Evolutionary conservation across 495 filamentous ascomycete species (phyloP).

Genomic region (Baudoinia panamericana): DNA sequence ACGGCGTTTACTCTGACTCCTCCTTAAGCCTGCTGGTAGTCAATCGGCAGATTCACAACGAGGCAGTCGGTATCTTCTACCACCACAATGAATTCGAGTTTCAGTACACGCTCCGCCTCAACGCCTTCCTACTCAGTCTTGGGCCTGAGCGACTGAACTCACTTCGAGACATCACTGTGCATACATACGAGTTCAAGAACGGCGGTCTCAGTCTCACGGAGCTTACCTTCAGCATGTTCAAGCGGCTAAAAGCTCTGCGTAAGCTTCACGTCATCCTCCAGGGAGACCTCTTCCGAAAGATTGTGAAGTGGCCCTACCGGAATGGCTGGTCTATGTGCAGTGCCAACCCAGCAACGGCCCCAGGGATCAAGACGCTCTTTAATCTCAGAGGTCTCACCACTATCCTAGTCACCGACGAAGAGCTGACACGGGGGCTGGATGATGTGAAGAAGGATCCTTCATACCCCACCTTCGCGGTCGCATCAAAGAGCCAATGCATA

Average conservation of each 20-base stretch:
- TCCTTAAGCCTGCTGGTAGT: conserved; percentile 8
- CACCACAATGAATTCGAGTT: conserved; percentile 8
- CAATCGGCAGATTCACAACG: conserved; percentile 14
- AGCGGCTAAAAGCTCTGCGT: conserved; percentile 4
- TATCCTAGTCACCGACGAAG: conserved; percentile 5
- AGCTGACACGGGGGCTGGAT: background rate
- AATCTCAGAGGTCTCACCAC: conserved; percentile 1
- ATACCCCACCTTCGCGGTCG: conserved; percentile 1
- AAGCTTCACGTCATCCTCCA: conserved; percentile 4
- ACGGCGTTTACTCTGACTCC: background rate
- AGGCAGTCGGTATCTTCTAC: conserved; percentile 15
- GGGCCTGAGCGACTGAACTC: conserved; percentile 1
- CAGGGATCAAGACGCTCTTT: conserved; percentile 14
- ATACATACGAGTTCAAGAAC: conserved; percentile 5
- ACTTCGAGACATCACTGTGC: conserved; percentile 12
- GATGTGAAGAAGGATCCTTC: background rate
- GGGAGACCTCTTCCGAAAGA: background rate
- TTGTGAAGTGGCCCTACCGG: background rate
- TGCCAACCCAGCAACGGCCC: conserved; percentile 3
- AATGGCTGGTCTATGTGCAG: background rate
- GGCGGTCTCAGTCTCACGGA: conserved; percentile 11
- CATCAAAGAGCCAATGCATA: background rate
- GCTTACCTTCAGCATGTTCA: conserved; percentile 3
- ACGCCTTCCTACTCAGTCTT: conserved; percentile 8
- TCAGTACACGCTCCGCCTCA: conserved; percentile 9